Evolutionary conservation across 208 protist species (phyloP).

Genomic region (Jaenimonas drosophilae): DNA sequence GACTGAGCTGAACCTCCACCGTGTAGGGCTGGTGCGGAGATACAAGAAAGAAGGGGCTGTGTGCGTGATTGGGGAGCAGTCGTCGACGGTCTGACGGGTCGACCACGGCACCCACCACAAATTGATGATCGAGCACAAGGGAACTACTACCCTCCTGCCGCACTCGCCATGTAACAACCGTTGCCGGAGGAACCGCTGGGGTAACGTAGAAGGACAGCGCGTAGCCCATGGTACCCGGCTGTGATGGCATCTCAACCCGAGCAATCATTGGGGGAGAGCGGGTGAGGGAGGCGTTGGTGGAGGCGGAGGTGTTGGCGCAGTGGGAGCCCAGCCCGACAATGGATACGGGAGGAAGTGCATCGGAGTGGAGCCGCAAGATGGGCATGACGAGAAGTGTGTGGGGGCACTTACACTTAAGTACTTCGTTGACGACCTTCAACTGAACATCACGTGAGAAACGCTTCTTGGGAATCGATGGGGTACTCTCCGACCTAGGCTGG

Average conservation of each 20-base stretch:
- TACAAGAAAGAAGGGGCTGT: too few relatives aligned
- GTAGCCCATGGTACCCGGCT: slow-evolving; percentile 10
- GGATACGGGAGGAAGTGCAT: slow-evolving; percentile 39
- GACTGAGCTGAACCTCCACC: too few relatives aligned
- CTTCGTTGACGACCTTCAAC: slow-evolving; percentile 58
- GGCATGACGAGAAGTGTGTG: slow-evolving; percentile 81
- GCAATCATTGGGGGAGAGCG: too few relatives aligned
- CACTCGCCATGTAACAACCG: slow-evolving; percentile 49
- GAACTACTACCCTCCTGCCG: slow-evolving; percentile 3
- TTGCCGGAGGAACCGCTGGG: slow-evolving; percentile 34
- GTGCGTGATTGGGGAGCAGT: too few relatives aligned
- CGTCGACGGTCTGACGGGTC: too few relatives aligned
- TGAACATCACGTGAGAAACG: slow-evolving; percentile 41
- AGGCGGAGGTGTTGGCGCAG: slow-evolving; percentile 42
- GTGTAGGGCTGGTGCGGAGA: too few relatives aligned
- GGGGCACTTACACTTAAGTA: slow-evolving; percentile 87
- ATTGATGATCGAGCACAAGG: not conserved
- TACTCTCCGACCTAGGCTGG: not conserved
- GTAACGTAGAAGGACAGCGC: slow-evolving; percentile 42
- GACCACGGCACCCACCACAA: too few relatives aligned
- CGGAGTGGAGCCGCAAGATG: slow-evolving; percentile 34
- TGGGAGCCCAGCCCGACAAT: slow-evolving; percentile 59
- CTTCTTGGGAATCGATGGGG: too few relatives aligned
- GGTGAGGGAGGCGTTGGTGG: too few relatives aligned
- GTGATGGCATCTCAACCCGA: not conserved